Base-by-base conservation (phyloP, 495 filamentous ascomycete species). In the Neurospora sp. region DNA sequence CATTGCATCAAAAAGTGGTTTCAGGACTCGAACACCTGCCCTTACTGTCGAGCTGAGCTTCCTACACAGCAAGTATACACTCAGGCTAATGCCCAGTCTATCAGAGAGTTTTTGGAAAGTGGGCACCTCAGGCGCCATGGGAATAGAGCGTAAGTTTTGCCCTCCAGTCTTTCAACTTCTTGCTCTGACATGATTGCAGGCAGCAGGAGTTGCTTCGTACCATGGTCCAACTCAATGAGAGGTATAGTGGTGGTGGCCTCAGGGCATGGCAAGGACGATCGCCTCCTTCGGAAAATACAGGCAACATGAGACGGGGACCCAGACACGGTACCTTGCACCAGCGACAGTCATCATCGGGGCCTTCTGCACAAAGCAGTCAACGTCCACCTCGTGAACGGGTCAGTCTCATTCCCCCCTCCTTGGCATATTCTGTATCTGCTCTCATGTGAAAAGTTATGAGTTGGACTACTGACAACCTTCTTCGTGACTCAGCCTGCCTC, bases 1-100 rank as follows among this genome's bases (percentile, higher is more conserved):
- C 83, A 85, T 69, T 89, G 87, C 78, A 88, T 89, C 75, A 88
- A 87, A 76, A 88, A 87, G 74, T 89, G 87, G 87, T 85, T 89
- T 69, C 80, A 87, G 61, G 87, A 89, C 70, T 85, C 86, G 2
- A 85, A 87, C 73, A 88, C 82, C 71, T 89, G 87, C 75, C 87
- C 87, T 0, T 87, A 88, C 74, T 89, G 87, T 71, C 82, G 87
- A 16, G 85, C 88, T 72, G 87, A 87, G 71, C 80, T 89, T 12
- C 86, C 82, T 16, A 87, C 87, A 18, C 85, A 88, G 69, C 77
- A 74, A 9, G 71, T 65, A 65, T 65, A 65, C 31, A n/a, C 74
- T 4, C 72, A 70, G 2, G 40, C 74, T 38, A 68, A 41, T 27
- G 35, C 68, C 27, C 75, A 74, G 44, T 71, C 74, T 12, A 45